phyloP scores from a whole-genome alignment of 768 basidiomycete species.

The Tylopilus subfusipes region DNA sequence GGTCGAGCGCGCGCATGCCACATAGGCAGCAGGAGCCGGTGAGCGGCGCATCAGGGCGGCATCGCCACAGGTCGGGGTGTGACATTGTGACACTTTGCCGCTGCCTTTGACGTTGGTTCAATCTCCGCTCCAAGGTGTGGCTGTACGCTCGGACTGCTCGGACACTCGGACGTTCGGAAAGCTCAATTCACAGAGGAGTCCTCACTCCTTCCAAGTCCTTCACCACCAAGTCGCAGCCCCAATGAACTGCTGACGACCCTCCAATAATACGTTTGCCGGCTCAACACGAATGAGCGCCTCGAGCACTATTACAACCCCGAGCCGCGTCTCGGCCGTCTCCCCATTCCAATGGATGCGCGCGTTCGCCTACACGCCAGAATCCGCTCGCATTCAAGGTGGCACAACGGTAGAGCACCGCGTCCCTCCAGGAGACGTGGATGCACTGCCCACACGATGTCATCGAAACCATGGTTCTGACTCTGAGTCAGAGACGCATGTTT shows the following conservation, averaged over 20 bases:
- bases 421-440: not conserved
- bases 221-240: no score
- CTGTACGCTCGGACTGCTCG: no score
- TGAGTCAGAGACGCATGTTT: not conserved
- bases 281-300: not conserved
- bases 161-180: no score
- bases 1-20: no score
- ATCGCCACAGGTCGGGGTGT: no score
- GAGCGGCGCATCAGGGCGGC: no score
- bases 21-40: no score
- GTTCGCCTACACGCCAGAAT: conserved; percentile 19
- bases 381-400: not conserved
- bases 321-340: not conserved
- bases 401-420: not conserved
- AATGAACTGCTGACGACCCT: not conserved
- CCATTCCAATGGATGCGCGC: conserved; percentile 7
- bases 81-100: no score
- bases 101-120: no score
- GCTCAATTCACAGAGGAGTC: no score
- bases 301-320: not conserved
- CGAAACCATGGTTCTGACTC: not conserved
- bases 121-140: no score
- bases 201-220: no score
- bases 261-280: not conserved
- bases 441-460: conserved; percentile 11